Percentiles rank a stretch among this genome's conserved stretches.
Evolutionary conservation across 2,329 filamentous ascomycete species (phyloP).

Genomic region (Leptographium flavum): DNA sequence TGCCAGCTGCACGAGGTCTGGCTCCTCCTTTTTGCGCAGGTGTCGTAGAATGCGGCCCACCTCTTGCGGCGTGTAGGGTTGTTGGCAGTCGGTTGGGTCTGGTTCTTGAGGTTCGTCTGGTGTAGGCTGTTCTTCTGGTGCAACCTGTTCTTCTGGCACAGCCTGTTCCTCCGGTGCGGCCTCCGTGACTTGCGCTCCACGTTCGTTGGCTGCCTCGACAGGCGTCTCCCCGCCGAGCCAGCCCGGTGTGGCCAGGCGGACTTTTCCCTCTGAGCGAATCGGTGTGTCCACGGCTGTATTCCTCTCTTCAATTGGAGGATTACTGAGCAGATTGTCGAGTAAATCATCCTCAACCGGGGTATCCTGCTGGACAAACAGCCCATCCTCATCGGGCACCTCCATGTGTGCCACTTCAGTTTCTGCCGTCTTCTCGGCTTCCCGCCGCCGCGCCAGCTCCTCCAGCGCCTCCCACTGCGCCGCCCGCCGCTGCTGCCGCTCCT

Average conservation of each 20-base stretch:
- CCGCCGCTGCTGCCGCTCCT: background rate
- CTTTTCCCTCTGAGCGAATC: too few species aligned
- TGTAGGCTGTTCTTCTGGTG: too few species aligned
- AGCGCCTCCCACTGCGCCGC: background rate
- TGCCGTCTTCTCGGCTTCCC: background rate
- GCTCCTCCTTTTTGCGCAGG: background rate
- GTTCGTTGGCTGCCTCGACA: background rate
- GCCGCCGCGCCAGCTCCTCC: background rate
- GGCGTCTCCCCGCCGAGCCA: background rate
- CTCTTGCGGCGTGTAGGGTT: background rate
- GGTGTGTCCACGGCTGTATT: too few species aligned
- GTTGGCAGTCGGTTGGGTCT: too few species aligned
- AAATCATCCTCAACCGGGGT: too few species aligned
- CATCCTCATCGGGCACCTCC: background rate
- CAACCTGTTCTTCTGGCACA: too few species aligned
- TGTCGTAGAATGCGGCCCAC: background rate
- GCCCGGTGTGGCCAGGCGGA: too few species aligned
- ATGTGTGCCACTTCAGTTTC: background rate
- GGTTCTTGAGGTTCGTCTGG: too few species aligned
- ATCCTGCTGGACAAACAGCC: too few species aligned
- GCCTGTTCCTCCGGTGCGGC: too few species aligned
- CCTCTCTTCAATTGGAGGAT: too few species aligned
- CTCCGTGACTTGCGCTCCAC: background rate
- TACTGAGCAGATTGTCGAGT: too few species aligned
- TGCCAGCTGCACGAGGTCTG: conserved; percentile 6